Percentiles rank a stretch among this genome's conserved stretches.
Conservation (phyloP, 2,329 filamentous ascomycete species). For the Phyllosticta citribraziliensis region DNA sequence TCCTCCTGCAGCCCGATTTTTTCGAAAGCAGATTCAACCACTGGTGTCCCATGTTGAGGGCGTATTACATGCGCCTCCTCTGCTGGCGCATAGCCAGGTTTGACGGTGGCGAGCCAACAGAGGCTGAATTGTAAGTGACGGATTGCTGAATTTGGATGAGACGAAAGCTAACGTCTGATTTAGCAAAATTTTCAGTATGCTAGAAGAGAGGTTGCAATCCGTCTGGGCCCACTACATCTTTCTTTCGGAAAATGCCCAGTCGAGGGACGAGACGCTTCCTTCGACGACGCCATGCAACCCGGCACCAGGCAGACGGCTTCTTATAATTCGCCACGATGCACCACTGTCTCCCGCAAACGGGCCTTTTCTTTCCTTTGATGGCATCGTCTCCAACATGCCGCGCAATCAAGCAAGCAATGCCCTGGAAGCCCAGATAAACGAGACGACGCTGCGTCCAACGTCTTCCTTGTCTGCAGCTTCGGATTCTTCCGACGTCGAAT, state of each 20-base stretch:
- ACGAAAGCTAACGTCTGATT: conserved; percentile 14
- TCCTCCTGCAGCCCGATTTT: conserved; percentile 62
- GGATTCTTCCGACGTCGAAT: conserved; percentile 20
- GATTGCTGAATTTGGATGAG: not conserved
- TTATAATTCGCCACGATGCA: conserved; percentile 79
- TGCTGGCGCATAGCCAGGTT: conserved; percentile 83
- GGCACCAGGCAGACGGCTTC: conserved; percentile 72
- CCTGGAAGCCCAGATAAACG: conserved; percentile 11
- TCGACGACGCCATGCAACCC: conserved; percentile 77
- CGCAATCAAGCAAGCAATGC: conserved; percentile 4
- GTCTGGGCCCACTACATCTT: conserved; percentile 74
- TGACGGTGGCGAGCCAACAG: conserved; percentile 50
- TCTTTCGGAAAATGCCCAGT: conserved; percentile 58
- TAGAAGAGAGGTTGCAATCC: conserved; percentile 58
- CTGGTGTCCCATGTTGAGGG: conserved; percentile 91
- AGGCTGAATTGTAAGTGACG: conserved; percentile 55
- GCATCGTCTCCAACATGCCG: conserved; percentile 36
- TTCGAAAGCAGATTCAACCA: conserved; percentile 83
- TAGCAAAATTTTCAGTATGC: conserved; percentile 59
- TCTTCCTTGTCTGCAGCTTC: conserved; percentile 23
- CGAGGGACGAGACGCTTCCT: conserved; percentile 46
- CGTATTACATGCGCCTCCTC: conserved; percentile 82
- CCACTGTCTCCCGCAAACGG: conserved; percentile 41
- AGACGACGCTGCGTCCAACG: conserved; percentile 20
- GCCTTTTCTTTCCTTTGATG: conserved; percentile 55